These are phyloP conservation scores for Dacryopinax primogenitus DNA, from an alignment of 768 basidiomycete genomes.

Conservation along the genomic window DNA sequence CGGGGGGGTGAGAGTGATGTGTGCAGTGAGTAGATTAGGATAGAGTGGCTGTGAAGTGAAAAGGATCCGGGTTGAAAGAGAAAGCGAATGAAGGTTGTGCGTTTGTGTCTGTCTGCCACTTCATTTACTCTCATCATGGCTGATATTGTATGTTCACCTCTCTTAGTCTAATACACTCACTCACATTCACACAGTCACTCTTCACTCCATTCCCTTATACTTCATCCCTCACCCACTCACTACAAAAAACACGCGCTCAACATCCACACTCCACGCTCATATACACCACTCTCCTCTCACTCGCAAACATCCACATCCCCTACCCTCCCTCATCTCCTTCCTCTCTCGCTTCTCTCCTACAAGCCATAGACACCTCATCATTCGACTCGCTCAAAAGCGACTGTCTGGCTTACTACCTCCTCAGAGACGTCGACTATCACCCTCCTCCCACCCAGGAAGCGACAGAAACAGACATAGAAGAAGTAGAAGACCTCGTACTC, in stretches of 20 bases:
- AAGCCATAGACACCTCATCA: constrained; percentile 44
- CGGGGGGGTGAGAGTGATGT: no score
- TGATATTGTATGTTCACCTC: no score
- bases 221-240: neutral
- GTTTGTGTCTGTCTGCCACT: no score
- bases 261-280: constrained; percentile 50
- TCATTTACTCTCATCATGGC: no score
- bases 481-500: neutral
- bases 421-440: constrained; percentile 32
- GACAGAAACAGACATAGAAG: neutral
- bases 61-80: no score
- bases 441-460: neutral
- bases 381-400: constrained; percentile 72
- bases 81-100: no score
- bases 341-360: constrained; percentile 44
- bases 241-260: constrained; percentile 30
- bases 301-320: constrained; percentile 48
- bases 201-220: no score
- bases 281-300: constrained; percentile 59
- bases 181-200: no score
- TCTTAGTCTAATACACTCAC: no score
- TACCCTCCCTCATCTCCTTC: constrained; percentile 54
- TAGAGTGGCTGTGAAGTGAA: no score
- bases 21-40: neutral
- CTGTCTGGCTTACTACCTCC: constrained; percentile 63